Conservation (phyloP, 164 flowering plant species). For the Vitis riparia region DNA sequence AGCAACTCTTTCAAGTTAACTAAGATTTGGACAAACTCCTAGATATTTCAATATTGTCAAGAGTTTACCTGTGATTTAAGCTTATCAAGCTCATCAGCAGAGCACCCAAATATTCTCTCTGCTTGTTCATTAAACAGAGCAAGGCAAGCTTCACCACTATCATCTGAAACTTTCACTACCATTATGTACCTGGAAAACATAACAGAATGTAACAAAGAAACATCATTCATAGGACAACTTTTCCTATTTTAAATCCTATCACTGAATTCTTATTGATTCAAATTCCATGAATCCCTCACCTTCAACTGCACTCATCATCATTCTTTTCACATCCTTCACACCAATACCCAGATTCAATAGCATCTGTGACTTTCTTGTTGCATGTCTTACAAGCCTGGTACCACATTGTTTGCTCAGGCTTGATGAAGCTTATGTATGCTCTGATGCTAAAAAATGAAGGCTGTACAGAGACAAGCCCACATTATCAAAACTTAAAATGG, state of each 20-base stretch:
- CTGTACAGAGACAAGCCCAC: too few species aligned
- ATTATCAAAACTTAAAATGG: too few species aligned
- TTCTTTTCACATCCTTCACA: conserved; percentile 94
- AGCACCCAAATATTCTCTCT: too few species aligned
- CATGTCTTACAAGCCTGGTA: conserved; percentile 48
- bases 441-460: conserved; percentile 47
- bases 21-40: too few species aligned
- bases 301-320: conserved; percentile 64
- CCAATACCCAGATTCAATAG: conserved; percentile 88
- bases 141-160: too few species aligned
- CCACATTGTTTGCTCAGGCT: conserved; percentile 94
- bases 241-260: background rate
- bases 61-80: too few species aligned
- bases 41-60: too few species aligned
- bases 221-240: background rate
- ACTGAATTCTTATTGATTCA: too few species aligned
- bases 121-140: too few species aligned
- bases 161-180: conserved; percentile 14
- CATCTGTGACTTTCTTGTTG: too few species aligned
- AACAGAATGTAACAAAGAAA: background rate
- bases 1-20: too few species aligned
- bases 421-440: conserved; percentile 69
- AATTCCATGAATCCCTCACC: conserved; percentile 31
- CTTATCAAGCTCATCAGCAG: too few species aligned
- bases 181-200: conserved; percentile 63